Evolutionary conservation across 1,284 basidiomycete genomes (phyloP).

Genomic region (Peniophora sp.): DNA sequence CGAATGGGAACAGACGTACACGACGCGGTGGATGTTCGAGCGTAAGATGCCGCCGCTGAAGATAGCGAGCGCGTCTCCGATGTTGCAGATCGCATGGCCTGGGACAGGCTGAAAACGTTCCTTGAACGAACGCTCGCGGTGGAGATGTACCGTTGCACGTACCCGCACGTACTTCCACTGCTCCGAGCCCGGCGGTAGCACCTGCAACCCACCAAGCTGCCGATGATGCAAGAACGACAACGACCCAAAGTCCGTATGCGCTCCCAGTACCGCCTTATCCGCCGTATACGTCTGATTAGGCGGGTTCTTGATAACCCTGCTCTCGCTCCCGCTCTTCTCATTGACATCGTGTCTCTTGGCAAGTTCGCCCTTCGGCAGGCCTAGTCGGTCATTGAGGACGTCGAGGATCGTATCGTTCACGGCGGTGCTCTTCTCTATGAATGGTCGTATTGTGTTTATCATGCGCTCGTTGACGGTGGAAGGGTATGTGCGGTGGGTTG

Average conservation of each 20-base stretch:
- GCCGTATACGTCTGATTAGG: constrained; percentile 20
- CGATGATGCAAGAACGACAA: constrained; percentile 64
- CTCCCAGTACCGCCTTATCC: constrained; percentile 20
- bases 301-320: constrained; percentile 47
- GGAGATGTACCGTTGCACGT: constrained; percentile 21
- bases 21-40: constrained; percentile 28
- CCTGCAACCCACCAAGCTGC: constrained; percentile 64
- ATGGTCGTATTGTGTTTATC: constrained; percentile 41
- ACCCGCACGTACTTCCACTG: constrained; percentile 60
- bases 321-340: constrained; percentile 51
- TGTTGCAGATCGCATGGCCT: constrained; percentile 22
- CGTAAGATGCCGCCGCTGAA: constrained; percentile 33
- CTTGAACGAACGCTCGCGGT: constrained; percentile 1
- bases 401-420: constrained; percentile 47
- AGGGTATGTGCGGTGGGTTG: constrained; percentile 48
- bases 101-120: constrained; percentile 20
- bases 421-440: constrained; percentile 48
- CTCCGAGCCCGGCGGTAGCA: constrained; percentile 53
- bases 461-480: constrained; percentile 42
- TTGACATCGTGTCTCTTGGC: constrained; percentile 34
- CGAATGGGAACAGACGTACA: constrained; percentile 16
- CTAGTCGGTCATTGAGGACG: constrained; percentile 50
- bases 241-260: constrained; percentile 31
- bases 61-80: constrained; percentile 31
- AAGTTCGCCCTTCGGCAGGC: constrained; percentile 44